These are phyloP conservation scores for Candida lessepsii DNA, from an alignment of 805 yeast species.

Conservation along the genomic window DNA sequence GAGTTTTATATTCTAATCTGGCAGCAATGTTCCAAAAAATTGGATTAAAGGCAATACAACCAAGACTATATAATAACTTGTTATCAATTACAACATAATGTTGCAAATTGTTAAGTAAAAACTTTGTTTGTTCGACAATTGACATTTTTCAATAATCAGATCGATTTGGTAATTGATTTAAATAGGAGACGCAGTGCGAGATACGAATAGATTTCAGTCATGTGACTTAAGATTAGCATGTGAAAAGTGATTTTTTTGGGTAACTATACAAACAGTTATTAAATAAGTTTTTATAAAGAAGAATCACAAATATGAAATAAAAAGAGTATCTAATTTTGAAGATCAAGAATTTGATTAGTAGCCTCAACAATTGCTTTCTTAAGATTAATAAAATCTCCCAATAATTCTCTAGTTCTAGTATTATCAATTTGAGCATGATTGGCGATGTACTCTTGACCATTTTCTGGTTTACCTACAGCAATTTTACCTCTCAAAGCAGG, in stretches of 20 bases:
- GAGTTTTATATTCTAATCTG: constrained; percentile 76
- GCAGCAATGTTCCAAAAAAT: constrained; percentile 95
- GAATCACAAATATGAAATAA: neutral
- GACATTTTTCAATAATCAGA: constrained; percentile 10
- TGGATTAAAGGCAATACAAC: constrained; percentile 85
- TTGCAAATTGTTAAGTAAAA: constrained; percentile 18
- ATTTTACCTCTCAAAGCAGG: constrained; percentile 36
- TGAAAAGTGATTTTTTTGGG: constrained; percentile 3
- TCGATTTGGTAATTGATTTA: neutral
- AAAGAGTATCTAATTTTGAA: too few species aligned
- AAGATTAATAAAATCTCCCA: too few species aligned
- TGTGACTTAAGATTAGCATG: constrained; percentile 10
- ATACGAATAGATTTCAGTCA: neutral
- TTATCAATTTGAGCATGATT: neutral
- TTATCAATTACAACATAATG: constrained; percentile 23
- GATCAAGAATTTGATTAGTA: too few species aligned
- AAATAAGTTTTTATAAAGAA: neutral
- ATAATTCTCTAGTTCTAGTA: neutral
- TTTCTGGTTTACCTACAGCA: constrained; percentile 40
- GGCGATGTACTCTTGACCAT: neutral
- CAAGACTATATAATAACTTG: constrained; percentile 43
- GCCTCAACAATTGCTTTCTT: too few species aligned
- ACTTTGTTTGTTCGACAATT: constrained; percentile 19
- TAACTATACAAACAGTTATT: neutral
- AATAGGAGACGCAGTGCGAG: neutral